Evolutionary conservation across 2,329 filamentous ascomycete genomes (phyloP), one percentile per base, ranked within the genome.

Genomic region (Colletotrichum sansevieriae): DNA sequence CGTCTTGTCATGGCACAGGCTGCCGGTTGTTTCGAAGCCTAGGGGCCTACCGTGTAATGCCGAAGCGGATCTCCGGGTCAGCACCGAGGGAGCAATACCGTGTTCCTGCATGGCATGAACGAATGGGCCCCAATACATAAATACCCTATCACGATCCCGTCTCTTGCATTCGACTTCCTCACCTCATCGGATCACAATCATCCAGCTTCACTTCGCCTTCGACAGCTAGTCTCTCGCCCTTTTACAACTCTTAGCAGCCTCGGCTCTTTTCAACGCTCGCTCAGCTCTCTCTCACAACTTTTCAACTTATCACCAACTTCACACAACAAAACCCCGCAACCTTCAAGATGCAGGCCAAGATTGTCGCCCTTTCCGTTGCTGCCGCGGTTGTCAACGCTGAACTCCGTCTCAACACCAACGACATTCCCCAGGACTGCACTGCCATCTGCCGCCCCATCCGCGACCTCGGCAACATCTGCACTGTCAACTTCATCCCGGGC

Each of bases 401-500:
- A 63, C 68, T 81, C 47, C 74, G 73, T 63, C 72, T 81, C 41
- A 77, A 79, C 60, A 67, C 72, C 49, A 75, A 77, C 55, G 76
- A 81, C 60, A 72, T 80, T 11, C 79, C 81, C 8, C 58, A 64
- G n/a, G 71, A 70, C 44, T 82, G 80, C 74, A 70, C 73, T 33
- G 68, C 73, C 70, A 78, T 82, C 72, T 82, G 81, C 71, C 63
- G 73, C 22, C 79, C 81, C 51, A 73, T 82, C 39, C 76, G 74
- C 10, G 69, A 77, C 25, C 76, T 82, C 35, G 78, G 76, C 59
- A 74, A 74, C 39, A 74, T 72, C 44, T 83, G 82, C 70, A 77
- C 80, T 25, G 76, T 77, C 41, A 74, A 78, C 61, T 73, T 77
- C 43, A 55, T 66, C 49, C 35, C 56, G 12, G 66, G 62, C 43